A percentile compares a stretch with the other conserved stretches of the same genome.
Evolutionary conservation across 257 asterid genomes (phyloP).

Genomic region (Przewalskia tangutica): DNA sequence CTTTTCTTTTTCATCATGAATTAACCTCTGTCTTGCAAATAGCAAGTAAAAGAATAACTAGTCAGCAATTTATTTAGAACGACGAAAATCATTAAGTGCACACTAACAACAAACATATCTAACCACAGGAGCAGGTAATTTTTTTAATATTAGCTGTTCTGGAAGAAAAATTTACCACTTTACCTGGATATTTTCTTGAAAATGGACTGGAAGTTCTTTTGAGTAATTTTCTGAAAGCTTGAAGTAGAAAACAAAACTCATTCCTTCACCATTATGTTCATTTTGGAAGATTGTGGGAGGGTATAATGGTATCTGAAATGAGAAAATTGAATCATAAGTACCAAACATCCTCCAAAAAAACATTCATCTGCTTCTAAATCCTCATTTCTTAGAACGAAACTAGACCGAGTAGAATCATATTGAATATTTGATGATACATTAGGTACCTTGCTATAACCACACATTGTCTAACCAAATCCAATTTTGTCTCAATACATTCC

Average conservation of each 20-base stretch:
- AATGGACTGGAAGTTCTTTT: constrained; percentile 57
- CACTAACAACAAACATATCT: neutral
- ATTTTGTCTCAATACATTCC: too few species aligned
- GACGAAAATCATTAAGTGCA: neutral
- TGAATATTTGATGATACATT: neutral
- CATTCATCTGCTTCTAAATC: neutral
- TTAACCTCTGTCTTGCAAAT: constrained; percentile 40
- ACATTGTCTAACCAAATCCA: too few species aligned
- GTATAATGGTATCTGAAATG: constrained; percentile 63
- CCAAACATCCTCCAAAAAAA: neutral
- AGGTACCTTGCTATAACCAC: neutral
- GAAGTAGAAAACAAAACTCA: constrained; percentile 72
- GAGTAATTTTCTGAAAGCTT: constrained; percentile 63
- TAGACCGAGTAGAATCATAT: neutral
- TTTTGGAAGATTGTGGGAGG: constrained; percentile 65
- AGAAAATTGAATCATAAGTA: neutral
- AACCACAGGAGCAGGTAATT: neutral
- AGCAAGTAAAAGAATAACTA: neutral
- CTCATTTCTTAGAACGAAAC: neutral
- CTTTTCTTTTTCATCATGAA: neutral
- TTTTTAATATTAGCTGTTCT: neutral
- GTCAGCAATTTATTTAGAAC: neutral
- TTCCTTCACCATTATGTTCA: constrained; percentile 70
- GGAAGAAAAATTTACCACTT: constrained; percentile 3
- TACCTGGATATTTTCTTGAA: constrained; percentile 72